These are phyloP conservation scores for Xenoacremonium recifei DNA, from an alignment of 2,329 filamentous ascomycete species.

Conservation along the genomic window DNA sequence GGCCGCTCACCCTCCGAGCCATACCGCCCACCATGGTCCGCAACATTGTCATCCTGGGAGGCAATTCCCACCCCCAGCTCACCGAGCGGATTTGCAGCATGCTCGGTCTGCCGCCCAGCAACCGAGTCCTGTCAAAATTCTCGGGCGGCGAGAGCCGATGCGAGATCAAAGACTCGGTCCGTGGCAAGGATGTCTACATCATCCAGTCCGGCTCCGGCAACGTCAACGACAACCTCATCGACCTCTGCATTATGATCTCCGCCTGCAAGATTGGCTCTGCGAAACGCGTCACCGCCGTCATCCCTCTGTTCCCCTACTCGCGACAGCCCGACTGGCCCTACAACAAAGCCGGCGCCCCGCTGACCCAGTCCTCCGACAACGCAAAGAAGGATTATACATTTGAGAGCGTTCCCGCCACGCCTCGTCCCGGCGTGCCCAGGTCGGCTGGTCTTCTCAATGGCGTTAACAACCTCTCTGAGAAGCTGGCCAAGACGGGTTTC, in stretches of 20 bases:
- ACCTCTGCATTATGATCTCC: constrained; percentile 97
- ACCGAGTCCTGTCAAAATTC: constrained; percentile 87
- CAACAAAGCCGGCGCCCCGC: constrained; percentile 89
- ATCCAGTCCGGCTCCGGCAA: constrained; percentile 90
- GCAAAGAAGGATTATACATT: constrained; percentile 73
- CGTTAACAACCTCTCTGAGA: constrained; percentile 67
- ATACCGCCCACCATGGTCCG: constrained; percentile 79
- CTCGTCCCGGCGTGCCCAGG: constrained; percentile 68
- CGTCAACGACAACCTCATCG: constrained; percentile 95
- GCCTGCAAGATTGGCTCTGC: constrained; percentile 95
- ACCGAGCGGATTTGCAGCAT: constrained; percentile 85
- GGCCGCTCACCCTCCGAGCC: constrained; percentile 19
- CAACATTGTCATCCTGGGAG: constrained; percentile 91
- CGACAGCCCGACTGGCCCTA: constrained; percentile 95
- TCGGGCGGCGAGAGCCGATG: constrained; percentile 92
- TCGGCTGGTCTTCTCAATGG: constrained; percentile 66
- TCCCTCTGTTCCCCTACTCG: constrained; percentile 95
- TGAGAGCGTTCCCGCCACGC: constrained; percentile 87
- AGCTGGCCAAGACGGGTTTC: constrained; percentile 67
- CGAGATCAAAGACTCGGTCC: constrained; percentile 93
- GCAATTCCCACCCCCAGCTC: constrained; percentile 87
- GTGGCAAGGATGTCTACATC: constrained; percentile 98
- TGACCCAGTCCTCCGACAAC: constrained; percentile 56
- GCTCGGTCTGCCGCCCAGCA: constrained; percentile 81
- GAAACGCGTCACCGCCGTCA: constrained; percentile 86